Evolutionary conservation across 2,329 filamentous ascomycete genomes (phyloP), one percentile per base, ranked within the genome.

Genomic region (Aspergillus brunneoviolaceus): DNA sequence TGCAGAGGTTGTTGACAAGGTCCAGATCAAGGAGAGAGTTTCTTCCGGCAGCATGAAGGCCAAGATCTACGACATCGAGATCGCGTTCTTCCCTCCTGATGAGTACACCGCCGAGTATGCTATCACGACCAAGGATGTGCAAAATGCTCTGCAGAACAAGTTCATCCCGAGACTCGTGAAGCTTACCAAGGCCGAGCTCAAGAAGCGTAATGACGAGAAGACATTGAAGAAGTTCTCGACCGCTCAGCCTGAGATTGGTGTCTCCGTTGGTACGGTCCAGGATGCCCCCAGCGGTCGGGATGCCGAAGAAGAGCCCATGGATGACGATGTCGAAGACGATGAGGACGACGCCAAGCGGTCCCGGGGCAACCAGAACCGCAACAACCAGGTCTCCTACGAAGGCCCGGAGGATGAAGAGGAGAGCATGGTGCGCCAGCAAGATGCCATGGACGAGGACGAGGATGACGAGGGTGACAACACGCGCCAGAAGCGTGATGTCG

Each of bases 331-430:
- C n/a, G 88, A 87, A 29, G 91, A 87, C 49, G 93, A 95, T 57
- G 88, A 87, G 59, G 91, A 96, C 71, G 91, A 85, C 60, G 84
- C 85, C 58, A 84, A 82, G 62, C 80, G 85, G 56, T 81, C 81
- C 85, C 53, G 93, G 87, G 70, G 74, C 49, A 67, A 63, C 25
- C 86, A 87, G 50, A 95, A 96, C 73, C 88, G 90, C 47, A 82
- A 84, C 55, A 90, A 96, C 76, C 90, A 89, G 31, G 88, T 94
- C 2, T 95, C 92, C 14, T 98, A 97, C 67, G 94, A 92, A 45
- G 91, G 89, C 35, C 96, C 96, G 51, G 95, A 98, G 71, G 93
- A 96, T 5, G 94, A 94, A 4, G 95, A 98, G 70, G 85, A 96
- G 69, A 87, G 91, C 66, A 87, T 84, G 39, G 87, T 96, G 57